Evolutionary conservation across 495 filamentous ascomycete genomes (phyloP), one percentile per base, ranked within the genome.

Genomic region (Penicillium crystallinum): DNA sequence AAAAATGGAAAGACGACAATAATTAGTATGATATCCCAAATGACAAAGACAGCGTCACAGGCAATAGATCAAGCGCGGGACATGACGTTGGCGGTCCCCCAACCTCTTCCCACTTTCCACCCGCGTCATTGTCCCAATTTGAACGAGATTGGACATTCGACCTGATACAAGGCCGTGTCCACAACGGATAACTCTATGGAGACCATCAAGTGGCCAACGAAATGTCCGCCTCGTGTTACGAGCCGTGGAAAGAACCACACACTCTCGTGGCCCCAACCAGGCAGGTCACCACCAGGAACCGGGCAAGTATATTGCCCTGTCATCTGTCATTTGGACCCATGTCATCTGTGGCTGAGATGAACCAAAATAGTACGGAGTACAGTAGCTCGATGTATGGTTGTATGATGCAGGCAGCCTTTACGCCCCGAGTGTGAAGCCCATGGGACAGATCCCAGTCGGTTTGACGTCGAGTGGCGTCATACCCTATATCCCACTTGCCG

Each of bases 41-140:
- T 15, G 23, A 7, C n/a, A 42, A 14, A 11, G 36, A 6, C 21
- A n/a, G 12, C 38, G 38, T 14, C 38, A 41, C 46, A 15, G 18
- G 27, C 14, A 55, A 44, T 7, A 40, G 34, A 35, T 34, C 41
- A 37, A 44, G 17, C 27, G 21, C 6, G 15, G 30, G 10, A 34
- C 52, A 68, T 68, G 65, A 68, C 65, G 65, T 68, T 64, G 55
- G 55, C 48, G 58, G 65, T 53, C 42, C 30, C 43, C 19, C 18
- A 29, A 17, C 30, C 18, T 22, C 43, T 11, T 30, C 19, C 37
- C 18, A 40, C 37, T 3, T 15, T 3, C 14, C 23, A 29, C 23
- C 39, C 14, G 7, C 45, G 45, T 47, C 45, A 47, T 36, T 22
- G 29, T 36, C 34, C 14, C 4, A 6, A 15, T 9, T 34, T 7